A percentile compares a stretch with the other conserved stretches of the same genome.
Evolutionary conservation across 352 stramenopile species (phyloP).

Genomic region (Pythium monospermum): DNA sequence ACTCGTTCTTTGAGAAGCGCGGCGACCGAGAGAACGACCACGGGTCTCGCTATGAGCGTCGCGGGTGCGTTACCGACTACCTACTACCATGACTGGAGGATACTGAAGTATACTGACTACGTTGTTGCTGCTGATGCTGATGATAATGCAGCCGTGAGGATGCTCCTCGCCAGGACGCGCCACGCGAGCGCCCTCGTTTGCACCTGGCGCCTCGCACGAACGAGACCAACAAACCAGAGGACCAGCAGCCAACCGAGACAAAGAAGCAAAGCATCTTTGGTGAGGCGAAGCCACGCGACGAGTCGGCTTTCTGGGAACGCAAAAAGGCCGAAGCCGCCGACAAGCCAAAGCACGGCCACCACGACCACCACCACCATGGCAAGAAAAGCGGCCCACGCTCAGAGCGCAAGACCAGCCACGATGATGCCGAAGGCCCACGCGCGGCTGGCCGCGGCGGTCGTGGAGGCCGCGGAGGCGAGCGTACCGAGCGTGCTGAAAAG

Average conservation of each 20-base stretch:
- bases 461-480: slow-evolving; percentile 15
- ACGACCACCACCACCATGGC: slow-evolving; percentile 18
- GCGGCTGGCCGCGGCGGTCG: slow-evolving; percentile 31
- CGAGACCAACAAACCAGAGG: slow-evolving; percentile 14
- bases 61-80: too few relatives aligned
- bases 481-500: too few relatives aligned
- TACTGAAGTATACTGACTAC: neutral
- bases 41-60: slow-evolving; percentile 18
- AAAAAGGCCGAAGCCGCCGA: slow-evolving; percentile 33
- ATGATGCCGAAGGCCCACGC: slow-evolving; percentile 25
- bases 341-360: slow-evolving; percentile 24
- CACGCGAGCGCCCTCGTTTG: slow-evolving; percentile 53
- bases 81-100: too few relatives aligned
- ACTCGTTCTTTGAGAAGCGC: slow-evolving; percentile 48
- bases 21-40: slow-evolving; percentile 16
- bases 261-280: slow-evolving; percentile 73
- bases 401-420: slow-evolving; percentile 42
- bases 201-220: slow-evolving; percentile 49
- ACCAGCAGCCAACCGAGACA: slow-evolving; percentile 18
- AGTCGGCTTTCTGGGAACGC: slow-evolving; percentile 58
- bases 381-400: slow-evolving; percentile 16
- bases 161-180: slow-evolving; percentile 11
- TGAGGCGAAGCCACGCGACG: slow-evolving; percentile 81
- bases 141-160: neutral
- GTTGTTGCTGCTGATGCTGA: neutral